A percentile compares a stretch with the other conserved stretches of the same genome.
phyloP scores from a whole-genome alignment of 345 rosid species.

The Erysimum cheiranthoides region DNA sequence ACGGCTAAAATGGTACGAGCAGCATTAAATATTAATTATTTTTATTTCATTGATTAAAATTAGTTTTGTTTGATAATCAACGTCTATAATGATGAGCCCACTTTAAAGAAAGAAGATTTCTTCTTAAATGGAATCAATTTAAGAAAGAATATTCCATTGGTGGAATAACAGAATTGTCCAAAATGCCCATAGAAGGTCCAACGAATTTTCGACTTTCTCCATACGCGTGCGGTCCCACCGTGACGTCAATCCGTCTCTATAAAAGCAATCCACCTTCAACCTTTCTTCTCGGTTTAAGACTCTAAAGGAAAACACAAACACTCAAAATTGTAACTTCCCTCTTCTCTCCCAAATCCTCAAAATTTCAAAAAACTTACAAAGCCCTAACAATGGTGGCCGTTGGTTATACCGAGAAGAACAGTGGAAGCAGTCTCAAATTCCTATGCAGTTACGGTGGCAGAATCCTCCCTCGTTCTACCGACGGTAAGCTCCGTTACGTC shows the following conservation, averaged over 20 bases:
- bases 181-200: conserved; percentile 30
- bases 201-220: conserved; percentile 21
- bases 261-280: conserved; percentile 32
- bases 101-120: background rate
- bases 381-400: conserved; percentile 37
- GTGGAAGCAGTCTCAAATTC: conserved; percentile 59
- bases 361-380: background rate
- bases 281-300: conserved; percentile 43
- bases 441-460: conserved; percentile 87
- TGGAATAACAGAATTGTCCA: conserved; percentile 38
- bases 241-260: conserved; percentile 36
- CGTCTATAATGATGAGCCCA: background rate
- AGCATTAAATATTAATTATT: background rate
- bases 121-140: conserved; percentile 19
- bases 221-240: conserved; percentile 39
- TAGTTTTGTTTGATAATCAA: background rate
- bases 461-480: conserved; percentile 69
- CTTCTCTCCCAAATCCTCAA: conserved; percentile 22
- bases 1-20: background rate
- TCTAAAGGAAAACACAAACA: background rate
- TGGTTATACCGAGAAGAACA: conserved; percentile 32
- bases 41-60: background rate
- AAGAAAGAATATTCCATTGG: conserved; percentile 34
- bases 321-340: background rate
- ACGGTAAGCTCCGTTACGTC: conserved; percentile 82